These are phyloP conservation scores for Lagenidium giganteum DNA, from an alignment of 352 stramenopile genomes.

Conservation along the genomic window DNA sequence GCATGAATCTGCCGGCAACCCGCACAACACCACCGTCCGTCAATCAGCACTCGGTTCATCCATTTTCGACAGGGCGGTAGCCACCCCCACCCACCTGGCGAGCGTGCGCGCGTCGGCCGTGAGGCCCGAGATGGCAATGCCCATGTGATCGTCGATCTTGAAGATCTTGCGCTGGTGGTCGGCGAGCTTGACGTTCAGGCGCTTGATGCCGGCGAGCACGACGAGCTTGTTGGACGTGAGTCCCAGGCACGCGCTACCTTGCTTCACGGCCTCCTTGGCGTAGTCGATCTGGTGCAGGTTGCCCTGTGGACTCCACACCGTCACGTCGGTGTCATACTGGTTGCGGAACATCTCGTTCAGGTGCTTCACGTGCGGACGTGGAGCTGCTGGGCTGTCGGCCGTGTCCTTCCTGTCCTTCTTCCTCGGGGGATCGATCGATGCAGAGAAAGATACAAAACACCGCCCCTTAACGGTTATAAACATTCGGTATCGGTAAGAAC, in stretches of 20 bases:
- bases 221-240: slow-evolving; percentile 92
- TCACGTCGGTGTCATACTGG: slow-evolving; percentile 99
- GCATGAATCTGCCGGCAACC: slow-evolving; percentile 79
- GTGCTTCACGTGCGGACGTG: too few relatives aligned
- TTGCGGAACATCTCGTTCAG: slow-evolving; percentile 99
- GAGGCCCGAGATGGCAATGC: slow-evolving; percentile 96
- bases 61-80: background rate
- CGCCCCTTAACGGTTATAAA: too few relatives aligned
- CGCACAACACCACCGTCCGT: slow-evolving; percentile 4
- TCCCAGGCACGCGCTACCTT: slow-evolving; percentile 95
- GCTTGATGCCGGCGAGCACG: slow-evolving; percentile 90
- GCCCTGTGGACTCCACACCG: slow-evolving; percentile 98
- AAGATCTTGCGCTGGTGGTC: slow-evolving; percentile 98
- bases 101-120: slow-evolving; percentile 96
- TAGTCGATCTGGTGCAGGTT: slow-evolving; percentile 99
- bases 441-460: too few relatives aligned
- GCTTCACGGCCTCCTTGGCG: slow-evolving; percentile 94
- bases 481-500: too few relatives aligned
- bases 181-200: slow-evolving; percentile 86
- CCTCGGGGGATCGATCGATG: too few relatives aligned
- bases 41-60: background rate
- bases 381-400: too few relatives aligned
- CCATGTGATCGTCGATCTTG: slow-evolving; percentile 99
- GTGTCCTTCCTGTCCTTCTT: too few relatives aligned
- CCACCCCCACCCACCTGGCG: slow-evolving; percentile 64